Base-by-base conservation (phyloP, 768 basidiomycete genomes). In the Candolleomyces aberdarensis region DNA sequence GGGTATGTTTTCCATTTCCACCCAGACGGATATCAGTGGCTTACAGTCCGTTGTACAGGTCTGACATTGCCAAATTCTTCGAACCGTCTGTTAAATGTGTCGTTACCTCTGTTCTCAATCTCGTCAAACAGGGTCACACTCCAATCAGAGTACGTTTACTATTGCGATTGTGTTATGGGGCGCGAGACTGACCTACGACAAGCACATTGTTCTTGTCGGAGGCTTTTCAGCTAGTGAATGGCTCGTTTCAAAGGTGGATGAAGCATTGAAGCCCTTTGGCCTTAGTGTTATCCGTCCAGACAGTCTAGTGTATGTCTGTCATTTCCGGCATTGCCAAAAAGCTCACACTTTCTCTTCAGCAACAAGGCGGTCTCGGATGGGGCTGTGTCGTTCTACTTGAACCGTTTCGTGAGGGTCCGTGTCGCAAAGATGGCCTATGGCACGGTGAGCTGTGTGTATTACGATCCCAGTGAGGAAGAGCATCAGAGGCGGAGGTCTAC, bases 331-430 rank as follows among this genome's bases (percentile, higher is more conserved):
- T 4, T 9, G 8, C 13, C 9, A 19, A 13, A 22, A n/a, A 50
- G n/a, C n/a, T 44, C 29, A 13, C n/a, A 17, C 26, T 2, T 26
- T n/a, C 8, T 47, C 56, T 26, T 22, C 17, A 73, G 72, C 56
- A 71, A 71, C 41, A 73, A 74, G 57, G 73, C 73, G 5, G 70
- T 73, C 0, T 67, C 71, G 1, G 70, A 73, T 59, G 72, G 72
- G 15, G 67, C 70, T 5, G 63, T 70, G 15, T 69, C 69, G 0
- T 71, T 68, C 44, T 68, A 69, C 39, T 58, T 72, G 26, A 63
- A 70, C 39, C 69, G 67, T 39, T 66, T 57, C 29, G 67, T 72
- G n/a, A 54, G 60, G 10, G 57, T 62, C 13, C 65, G 72, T 26
- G 67, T 72, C 15, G 62, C 73, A 9, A 67, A 57, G 47, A 63